Evolutionary conservation across 768 basidiomycete species (phyloP).

Genomic region (Boletus reticulatus): DNA sequence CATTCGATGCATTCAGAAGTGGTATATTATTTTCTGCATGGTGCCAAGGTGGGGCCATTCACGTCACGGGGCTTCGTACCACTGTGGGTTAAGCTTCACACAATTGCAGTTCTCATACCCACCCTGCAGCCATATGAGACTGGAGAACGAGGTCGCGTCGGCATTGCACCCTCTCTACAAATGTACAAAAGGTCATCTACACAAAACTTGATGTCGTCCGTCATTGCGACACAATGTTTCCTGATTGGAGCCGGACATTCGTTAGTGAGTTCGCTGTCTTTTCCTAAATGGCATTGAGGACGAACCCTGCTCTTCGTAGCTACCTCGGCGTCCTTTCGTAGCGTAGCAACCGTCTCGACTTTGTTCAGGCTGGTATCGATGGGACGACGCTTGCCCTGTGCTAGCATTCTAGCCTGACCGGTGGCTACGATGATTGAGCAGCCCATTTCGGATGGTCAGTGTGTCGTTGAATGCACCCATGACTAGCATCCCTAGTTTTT

Average conservation of each 20-base stretch:
- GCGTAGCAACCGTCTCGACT: slow-evolving; percentile 16
- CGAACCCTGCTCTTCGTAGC: background rate
- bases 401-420: slow-evolving; percentile 10
- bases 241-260: slow-evolving; percentile 5
- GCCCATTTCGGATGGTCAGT: slow-evolving; percentile 9
- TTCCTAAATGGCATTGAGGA: background rate
- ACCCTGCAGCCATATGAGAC: background rate
- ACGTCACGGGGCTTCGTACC: too few relatives aligned
- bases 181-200: background rate
- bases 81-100: too few relatives aligned
- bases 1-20: too few relatives aligned
- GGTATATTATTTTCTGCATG: too few relatives aligned
- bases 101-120: background rate
- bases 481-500: background rate
- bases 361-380: slow-evolving; percentile 19
- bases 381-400: slow-evolving; percentile 23
- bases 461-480: background rate
- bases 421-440: slow-evolving; percentile 2
- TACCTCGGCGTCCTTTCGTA: slow-evolving; percentile 15
- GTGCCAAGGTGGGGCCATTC: too few relatives aligned
- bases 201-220: background rate
- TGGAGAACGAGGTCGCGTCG: background rate
- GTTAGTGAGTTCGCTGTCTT: slow-evolving; percentile 5
- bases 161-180: too few relatives aligned
- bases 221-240: slow-evolving; percentile 6